These are phyloP conservation scores for Balakata baccata DNA, from an alignment of 345 rosid genomes.

Conservation along the genomic window DNA sequence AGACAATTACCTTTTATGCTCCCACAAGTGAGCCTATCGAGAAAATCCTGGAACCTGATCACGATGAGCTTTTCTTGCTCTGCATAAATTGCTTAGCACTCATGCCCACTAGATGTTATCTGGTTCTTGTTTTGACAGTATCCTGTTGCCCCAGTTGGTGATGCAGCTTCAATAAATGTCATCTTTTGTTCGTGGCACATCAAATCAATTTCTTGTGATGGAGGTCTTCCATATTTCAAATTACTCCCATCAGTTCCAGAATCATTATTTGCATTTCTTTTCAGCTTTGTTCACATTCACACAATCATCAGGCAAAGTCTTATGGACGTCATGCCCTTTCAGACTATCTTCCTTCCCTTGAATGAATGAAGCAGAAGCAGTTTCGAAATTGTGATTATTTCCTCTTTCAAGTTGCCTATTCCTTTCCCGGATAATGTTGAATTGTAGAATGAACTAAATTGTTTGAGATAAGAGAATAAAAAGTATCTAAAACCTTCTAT, in stretches of 20 bases:
- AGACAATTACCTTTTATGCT: conserved; percentile 47
- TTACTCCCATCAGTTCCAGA: conserved; percentile 15
- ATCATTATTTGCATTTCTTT: conserved; percentile 22
- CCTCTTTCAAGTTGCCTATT: conserved; percentile 17
- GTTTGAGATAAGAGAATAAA: not conserved
- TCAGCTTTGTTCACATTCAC: conserved; percentile 24
- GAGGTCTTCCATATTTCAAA: conserved; percentile 26
- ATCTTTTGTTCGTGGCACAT: conserved; percentile 63
- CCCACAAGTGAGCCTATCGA: conserved; percentile 44
- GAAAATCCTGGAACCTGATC: conserved; percentile 48
- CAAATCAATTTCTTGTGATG: conserved; percentile 55
- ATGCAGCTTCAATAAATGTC: conserved; percentile 20
- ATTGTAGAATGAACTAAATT: conserved; percentile 4
- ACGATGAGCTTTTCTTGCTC: conserved; percentile 55
- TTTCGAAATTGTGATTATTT: conserved; percentile 2
- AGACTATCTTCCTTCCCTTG: conserved; percentile 26
- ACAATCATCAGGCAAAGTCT: conserved; percentile 19
- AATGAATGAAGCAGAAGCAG: conserved; percentile 24
- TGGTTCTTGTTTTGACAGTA: conserved; percentile 1
- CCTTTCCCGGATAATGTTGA: conserved; percentile 24
- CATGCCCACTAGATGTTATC: conserved; percentile 20
- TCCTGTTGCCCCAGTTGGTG: conserved; percentile 8
- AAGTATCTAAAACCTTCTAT: not conserved
- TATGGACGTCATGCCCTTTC: conserved; percentile 25
- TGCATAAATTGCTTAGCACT: conserved; percentile 36